Conservation (phyloP, 495 filamentous ascomycete genomes). For the Achaetomiella virescens region DNA sequence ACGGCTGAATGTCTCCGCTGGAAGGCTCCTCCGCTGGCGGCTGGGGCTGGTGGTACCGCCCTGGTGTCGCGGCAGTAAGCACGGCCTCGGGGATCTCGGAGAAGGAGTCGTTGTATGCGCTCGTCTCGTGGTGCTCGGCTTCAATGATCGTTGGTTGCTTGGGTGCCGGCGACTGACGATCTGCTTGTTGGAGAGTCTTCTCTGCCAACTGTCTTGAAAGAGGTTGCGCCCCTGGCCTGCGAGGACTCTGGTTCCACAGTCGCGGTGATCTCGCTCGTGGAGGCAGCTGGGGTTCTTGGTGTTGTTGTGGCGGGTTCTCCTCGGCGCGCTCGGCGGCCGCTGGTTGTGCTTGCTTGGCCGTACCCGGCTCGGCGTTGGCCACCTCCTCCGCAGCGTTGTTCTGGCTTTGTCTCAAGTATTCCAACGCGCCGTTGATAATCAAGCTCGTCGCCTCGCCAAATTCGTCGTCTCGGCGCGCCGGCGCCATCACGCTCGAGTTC, state of each 20-base stretch:
- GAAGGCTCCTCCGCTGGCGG: background rate
- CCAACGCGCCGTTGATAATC: slow-evolving; percentile 40
- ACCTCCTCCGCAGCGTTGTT: slow-evolving; percentile 11
- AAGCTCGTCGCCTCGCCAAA: slow-evolving; percentile 39
- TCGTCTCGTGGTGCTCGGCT: slow-evolving; percentile 15
- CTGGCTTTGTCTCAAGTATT: slow-evolving; percentile 35
- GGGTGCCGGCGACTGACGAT: slow-evolving; percentile 2
- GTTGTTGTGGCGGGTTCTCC: background rate
- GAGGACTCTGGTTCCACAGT: slow-evolving; percentile 15
- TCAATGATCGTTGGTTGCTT: slow-evolving; percentile 8
- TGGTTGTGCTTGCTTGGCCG: slow-evolving; percentile 4
- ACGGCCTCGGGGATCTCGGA: slow-evolving; percentile 44
- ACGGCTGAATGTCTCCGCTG: slow-evolving; percentile 29
- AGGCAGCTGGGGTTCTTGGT: slow-evolving; percentile 7
- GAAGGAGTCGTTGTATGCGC: slow-evolving; percentile 46
- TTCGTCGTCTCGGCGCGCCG: slow-evolving; percentile 27
- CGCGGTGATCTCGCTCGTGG: slow-evolving; percentile 14
- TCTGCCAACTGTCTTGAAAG: slow-evolving; percentile 19
- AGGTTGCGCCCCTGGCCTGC: slow-evolving; percentile 15
- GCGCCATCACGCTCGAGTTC: slow-evolving; percentile 28
- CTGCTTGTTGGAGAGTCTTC: slow-evolving; percentile 19
- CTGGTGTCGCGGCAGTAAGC: slow-evolving; percentile 45
- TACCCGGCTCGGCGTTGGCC: background rate
- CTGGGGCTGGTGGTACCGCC: slow-evolving; percentile 16
- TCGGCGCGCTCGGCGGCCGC: background rate